phyloP scores from a whole-genome alignment of 2,329 filamentous ascomycete genomes.

The Ophiocordyceps unilateralis region DNA sequence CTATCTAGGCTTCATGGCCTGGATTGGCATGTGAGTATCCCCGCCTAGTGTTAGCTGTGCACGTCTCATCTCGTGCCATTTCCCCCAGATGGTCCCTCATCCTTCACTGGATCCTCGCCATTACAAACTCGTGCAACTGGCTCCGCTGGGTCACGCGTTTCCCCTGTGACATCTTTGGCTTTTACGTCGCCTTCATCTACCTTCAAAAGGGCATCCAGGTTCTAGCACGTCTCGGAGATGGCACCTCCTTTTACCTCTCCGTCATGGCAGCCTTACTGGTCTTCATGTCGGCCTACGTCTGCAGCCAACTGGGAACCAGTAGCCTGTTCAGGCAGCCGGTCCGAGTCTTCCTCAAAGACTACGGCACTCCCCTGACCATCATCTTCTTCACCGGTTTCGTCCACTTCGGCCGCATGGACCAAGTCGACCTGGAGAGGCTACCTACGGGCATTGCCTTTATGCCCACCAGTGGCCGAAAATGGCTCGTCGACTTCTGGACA shows the following conservation, averaged over 20 bases:
- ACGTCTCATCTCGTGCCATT: background rate
- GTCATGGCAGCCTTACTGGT: constrained; percentile 62
- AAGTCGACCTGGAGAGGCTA: constrained; percentile 50
- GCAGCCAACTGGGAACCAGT: constrained; percentile 52
- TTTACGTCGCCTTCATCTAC: constrained; percentile 86
- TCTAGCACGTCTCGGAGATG: constrained; percentile 53
- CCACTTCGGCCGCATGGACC: constrained; percentile 67
- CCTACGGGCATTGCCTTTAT: constrained; percentile 65
- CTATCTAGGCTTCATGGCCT: constrained; percentile 81
- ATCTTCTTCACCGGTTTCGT: constrained; percentile 85
- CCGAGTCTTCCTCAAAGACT: constrained; percentile 74
- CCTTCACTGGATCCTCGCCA: constrained; percentile 69
- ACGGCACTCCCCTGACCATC: constrained; percentile 67
- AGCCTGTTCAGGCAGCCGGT: constrained; percentile 58
- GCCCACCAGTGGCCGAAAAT: constrained; percentile 54
- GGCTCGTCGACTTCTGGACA: constrained; percentile 74
- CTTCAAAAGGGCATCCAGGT: constrained; percentile 84
- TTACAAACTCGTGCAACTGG: constrained; percentile 75
- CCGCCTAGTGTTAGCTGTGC: background rate
- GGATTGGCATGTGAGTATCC: constrained; percentile 55
- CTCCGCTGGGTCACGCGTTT: constrained; percentile 83
- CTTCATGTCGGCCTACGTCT: constrained; percentile 58
- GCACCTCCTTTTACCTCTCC: constrained; percentile 58
- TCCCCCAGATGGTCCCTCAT: constrained; percentile 55
- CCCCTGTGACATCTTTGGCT: constrained; percentile 85